Conservation (phyloP, 73 alveolate species). For the Tetrahymena malaccensis region DNA sequence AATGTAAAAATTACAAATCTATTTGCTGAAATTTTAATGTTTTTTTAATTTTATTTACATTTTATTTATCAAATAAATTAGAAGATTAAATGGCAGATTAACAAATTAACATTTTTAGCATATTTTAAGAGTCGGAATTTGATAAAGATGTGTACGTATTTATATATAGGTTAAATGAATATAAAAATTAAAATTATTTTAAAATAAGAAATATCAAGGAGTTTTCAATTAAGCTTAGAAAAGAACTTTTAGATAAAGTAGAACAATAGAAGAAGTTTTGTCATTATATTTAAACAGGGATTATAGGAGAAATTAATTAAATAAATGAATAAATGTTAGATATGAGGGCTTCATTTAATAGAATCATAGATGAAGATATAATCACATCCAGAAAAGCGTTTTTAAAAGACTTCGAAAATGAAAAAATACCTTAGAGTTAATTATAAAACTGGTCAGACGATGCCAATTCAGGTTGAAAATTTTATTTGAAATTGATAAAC, state of each 20-base stretch:
- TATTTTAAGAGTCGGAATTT: neutral
- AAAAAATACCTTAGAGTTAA: neutral
- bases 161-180: neutral
- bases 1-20: neutral
- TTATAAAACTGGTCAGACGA: neutral
- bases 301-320: neutral
- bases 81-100: neutral
- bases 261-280: neutral
- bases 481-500: no score
- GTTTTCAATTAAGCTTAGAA: neutral
- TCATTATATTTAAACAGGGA: neutral
- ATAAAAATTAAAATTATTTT: no score
- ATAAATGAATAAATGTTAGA: neutral
- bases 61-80: neutral
- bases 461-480: neutral
- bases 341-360: neutral
- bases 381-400: neutral
- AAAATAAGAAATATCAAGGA: neutral
- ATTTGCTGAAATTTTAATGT: no score
- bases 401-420: neutral
- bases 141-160: neutral
- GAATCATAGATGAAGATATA: neutral
- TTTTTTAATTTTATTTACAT: no score
- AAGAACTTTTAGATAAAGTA: neutral
- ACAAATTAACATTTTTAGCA: neutral